Evolutionary conservation across 2,329 filamentous ascomycete species (phyloP).

Genomic region (Biscogniauxia marginata): DNA sequence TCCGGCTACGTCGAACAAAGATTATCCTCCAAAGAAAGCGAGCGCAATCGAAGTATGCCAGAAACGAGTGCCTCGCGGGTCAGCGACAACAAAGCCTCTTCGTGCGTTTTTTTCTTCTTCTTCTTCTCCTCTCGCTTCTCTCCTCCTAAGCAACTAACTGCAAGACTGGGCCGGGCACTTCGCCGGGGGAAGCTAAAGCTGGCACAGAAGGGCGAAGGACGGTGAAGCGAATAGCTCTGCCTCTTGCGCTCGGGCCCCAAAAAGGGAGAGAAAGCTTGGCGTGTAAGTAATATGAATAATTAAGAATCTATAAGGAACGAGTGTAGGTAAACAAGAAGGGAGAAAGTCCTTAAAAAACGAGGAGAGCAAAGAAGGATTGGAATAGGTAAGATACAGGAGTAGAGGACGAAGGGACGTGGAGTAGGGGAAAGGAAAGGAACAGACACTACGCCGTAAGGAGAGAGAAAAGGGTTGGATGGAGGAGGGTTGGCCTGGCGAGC

Average conservation of each 20-base stretch:
- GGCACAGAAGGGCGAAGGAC: constrained; percentile 13
- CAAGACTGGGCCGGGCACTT: constrained; percentile 8
- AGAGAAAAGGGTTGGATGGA: constrained; percentile 26
- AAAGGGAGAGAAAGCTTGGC: constrained; percentile 20
- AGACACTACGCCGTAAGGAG: constrained; percentile 15
- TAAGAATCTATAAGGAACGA: constrained; percentile 36
- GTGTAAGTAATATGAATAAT: constrained; percentile 30
- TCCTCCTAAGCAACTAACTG: constrained; percentile 7
- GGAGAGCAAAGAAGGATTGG: constrained; percentile 19
- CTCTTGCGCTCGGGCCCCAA: constrained; percentile 11
- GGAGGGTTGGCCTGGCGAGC: constrained; percentile 28
- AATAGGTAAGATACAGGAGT: constrained; percentile 34
- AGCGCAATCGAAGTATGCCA: constrained; percentile 26
- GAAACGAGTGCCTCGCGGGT: constrained; percentile 32
- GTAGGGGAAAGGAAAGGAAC: constrained; percentile 26
- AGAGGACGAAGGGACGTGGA: constrained; percentile 20
- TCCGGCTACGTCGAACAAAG: constrained; percentile 32
- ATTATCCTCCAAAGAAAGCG: constrained; percentile 32
- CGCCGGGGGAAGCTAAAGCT: constrained; percentile 11
- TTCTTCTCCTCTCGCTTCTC: constrained; percentile 2
- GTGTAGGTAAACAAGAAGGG: constrained; percentile 30
- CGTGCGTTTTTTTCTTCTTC: constrained; percentile 12
- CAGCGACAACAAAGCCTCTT: constrained; percentile 27
- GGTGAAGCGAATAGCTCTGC: constrained; percentile 9
- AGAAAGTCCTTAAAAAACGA: constrained; percentile 19